Evolutionary conservation across 495 filamentous ascomycete genomes (phyloP), one percentile per base, ranked within the genome.

Genomic region (Penicillium maclennaniae): DNA sequence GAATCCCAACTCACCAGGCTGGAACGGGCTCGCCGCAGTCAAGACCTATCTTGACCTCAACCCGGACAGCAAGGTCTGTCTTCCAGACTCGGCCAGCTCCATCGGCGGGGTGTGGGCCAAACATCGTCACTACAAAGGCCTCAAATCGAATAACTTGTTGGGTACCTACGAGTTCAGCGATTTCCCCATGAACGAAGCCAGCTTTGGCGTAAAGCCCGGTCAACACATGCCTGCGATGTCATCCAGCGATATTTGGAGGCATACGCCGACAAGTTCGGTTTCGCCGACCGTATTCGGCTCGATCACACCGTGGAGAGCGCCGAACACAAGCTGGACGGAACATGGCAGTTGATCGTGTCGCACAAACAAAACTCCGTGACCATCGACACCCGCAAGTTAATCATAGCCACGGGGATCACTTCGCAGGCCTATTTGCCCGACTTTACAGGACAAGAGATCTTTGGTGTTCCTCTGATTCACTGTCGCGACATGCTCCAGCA

Each of bases 81-180:
- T 88, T 0, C 58, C 87, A 27, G 86, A 88, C 12, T 66, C 71
- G 2, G 73, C 74, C 5, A 59, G 65, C 10, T 78, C 82, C 0
- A 62, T 91, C 23, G 89, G 88, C 7, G 88, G 89, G 26, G 80
- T 84, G 38, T 92, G 88, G 89, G 76, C 81, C 5, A 69, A 78
- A 31, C 69, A 85, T 28, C 71, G 83, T 0, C 69, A 87, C 25
- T 91, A 89, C 62, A 79, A 81, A 7, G 83, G 84, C 9, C 77
- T 92, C 20, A 83, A 81, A 47, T 81, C 85, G 6, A 85, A 84
- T 63, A 83, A 83, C 54, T 71, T 79, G 65, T 65, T 82, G 17
- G 84, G 86, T 10, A 85, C 78, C 4, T 83, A 84, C 60, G 87
- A 88, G 65, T 87, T 79, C 64, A 83, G 80, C 40, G 87, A 89